phyloP scores from a whole-genome alignment of 75 land plant genomes.

The Adiantum capillusveneris region DNA sequence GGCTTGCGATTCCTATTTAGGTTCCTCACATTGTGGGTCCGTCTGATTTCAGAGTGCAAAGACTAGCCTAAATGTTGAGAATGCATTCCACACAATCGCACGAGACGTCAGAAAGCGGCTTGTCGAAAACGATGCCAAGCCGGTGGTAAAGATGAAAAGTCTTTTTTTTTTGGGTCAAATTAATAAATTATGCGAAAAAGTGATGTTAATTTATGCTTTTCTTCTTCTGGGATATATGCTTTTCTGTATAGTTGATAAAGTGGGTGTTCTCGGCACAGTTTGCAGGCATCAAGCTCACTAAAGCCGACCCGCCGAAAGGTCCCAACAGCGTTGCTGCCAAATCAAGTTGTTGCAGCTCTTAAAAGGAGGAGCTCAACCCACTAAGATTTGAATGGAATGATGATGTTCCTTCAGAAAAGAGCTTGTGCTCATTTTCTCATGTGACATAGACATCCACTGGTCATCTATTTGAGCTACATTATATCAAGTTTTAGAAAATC shows the following conservation, averaged over 20 bases:
- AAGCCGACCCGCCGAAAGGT: slow-evolving; percentile 10
- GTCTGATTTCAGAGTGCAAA: slow-evolving; percentile 67
- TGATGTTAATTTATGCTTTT: neutral
- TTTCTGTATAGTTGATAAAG: neutral
- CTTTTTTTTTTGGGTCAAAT: neutral
- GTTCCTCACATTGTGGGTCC: too few species aligned
- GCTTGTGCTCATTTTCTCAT: too few species aligned
- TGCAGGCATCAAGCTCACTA: slow-evolving; percentile 32
- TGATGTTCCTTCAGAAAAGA: too few species aligned
- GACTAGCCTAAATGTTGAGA: slow-evolving; percentile 51
- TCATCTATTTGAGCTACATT: too few species aligned
- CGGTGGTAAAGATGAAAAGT: slow-evolving; percentile 36
- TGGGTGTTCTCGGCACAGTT: slow-evolving; percentile 18
- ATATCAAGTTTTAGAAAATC: too few species aligned
- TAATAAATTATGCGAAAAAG: too few species aligned
- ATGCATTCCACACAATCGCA: slow-evolving; percentile 49
- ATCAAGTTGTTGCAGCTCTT: slow-evolving; percentile 35
- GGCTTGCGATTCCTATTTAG: too few species aligned
- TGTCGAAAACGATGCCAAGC: slow-evolving; percentile 48
- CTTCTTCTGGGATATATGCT: too few species aligned
- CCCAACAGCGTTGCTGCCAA: slow-evolving; percentile 5
- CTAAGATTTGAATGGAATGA: too few species aligned
- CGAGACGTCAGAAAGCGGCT: slow-evolving; percentile 62
- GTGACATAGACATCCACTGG: too few species aligned
- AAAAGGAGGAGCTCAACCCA: too few species aligned